phyloP scores from a whole-genome alignment of 495 filamentous ascomycete genomes.

The Trichoderma reesei region DNA sequence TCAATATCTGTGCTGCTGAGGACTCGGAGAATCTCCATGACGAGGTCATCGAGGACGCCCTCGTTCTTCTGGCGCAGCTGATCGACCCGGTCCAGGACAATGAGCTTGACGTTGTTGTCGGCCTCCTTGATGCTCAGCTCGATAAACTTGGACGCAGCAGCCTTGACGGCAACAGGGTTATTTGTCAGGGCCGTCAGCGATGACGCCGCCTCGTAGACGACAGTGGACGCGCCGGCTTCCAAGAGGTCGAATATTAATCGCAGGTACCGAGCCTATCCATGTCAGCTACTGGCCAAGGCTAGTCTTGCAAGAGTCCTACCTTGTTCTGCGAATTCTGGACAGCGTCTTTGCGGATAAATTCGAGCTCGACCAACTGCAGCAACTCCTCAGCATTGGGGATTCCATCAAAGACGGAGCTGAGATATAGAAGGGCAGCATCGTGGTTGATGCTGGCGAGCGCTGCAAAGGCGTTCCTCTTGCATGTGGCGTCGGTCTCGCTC shows the following conservation, averaged over 20 bases:
- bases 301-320: constrained; percentile 33
- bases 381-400: constrained; percentile 92
- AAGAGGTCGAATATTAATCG: constrained; percentile 94
- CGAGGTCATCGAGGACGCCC: constrained; percentile 85
- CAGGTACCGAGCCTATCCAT: constrained; percentile 67
- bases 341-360: constrained; percentile 98
- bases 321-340: constrained; percentile 89
- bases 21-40: constrained; percentile 98
- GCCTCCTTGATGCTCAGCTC: constrained; percentile 94
- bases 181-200: constrained; percentile 89
- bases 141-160: constrained; percentile 90
- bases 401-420: constrained; percentile 84
- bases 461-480: constrained; percentile 96
- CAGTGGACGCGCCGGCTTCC: constrained; percentile 85
- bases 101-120: constrained; percentile 98
- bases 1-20: constrained; percentile 94
- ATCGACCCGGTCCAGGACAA: constrained; percentile 91
- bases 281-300: constrained; percentile 19
- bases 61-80: constrained; percentile 85
- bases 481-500: constrained; percentile 85
- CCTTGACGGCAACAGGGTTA: constrained; percentile 97
- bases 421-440: constrained; percentile 81
- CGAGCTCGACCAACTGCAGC: constrained; percentile 83
- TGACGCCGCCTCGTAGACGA: constrained; percentile 97
- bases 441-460: constrained; percentile 86